phyloP scores from a whole-genome alignment of 1,284 basidiomycete genomes.

The Sporisorium iseilematis-ciliati region DNA sequence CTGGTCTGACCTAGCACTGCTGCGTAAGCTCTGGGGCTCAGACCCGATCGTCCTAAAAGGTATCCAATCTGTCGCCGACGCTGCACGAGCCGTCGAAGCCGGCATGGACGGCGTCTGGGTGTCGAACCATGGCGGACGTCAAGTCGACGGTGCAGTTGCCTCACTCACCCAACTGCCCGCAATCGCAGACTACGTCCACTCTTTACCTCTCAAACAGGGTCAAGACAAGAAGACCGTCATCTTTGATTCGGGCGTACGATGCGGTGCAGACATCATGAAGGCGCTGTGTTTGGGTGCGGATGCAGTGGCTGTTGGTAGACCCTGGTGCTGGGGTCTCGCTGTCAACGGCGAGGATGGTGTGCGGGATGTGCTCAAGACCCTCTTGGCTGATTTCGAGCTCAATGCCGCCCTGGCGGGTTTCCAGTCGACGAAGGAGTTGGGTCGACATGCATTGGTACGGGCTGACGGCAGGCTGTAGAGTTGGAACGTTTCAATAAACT shows the following conservation, averaged over 20 bases:
- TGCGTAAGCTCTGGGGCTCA: conserved; percentile 59
- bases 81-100: conserved; percentile 54
- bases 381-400: conserved; percentile 63
- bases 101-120: conserved; percentile 66
- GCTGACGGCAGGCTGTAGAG: conserved; percentile 31
- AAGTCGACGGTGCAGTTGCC: conserved; percentile 63
- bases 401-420: conserved; percentile 39
- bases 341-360: conserved; percentile 62
- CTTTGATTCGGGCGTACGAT: conserved; percentile 63
- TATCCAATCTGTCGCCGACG: conserved; percentile 58
- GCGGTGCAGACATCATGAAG: conserved; percentile 64
- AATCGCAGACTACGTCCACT: conserved; percentile 50
- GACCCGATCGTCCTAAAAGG: conserved; percentile 66
- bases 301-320: conserved; percentile 62
- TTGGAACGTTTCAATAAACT: not conserved
- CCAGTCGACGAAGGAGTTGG: conserved; percentile 24
- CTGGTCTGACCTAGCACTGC: conserved; percentile 57
- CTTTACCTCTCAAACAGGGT: conserved; percentile 24
- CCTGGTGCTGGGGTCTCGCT: conserved; percentile 63
- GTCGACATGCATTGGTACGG: conserved; percentile 25
- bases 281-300: conserved; percentile 64
- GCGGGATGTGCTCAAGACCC: conserved; percentile 50
- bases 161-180: conserved; percentile 54
- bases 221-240: conserved; percentile 55
- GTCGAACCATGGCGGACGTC: conserved; percentile 67